phyloP scores from a whole-genome alignment of 139 green algal species.

The Auxenochlorella pyrenoidosa region DNA sequence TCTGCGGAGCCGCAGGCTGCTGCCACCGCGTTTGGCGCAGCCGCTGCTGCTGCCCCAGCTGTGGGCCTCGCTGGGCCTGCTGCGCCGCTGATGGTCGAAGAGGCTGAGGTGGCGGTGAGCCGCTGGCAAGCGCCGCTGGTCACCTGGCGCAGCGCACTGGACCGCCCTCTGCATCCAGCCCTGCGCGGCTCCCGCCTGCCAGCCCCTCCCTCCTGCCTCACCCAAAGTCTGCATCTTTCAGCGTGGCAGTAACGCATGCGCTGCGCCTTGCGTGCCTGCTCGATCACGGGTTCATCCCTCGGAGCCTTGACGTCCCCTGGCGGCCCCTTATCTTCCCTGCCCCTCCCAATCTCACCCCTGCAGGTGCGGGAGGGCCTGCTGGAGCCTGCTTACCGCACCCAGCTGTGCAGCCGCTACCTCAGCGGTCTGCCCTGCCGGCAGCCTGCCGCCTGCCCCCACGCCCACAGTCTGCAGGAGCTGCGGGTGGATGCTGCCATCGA shows the following conservation, averaged over 20 bases:
- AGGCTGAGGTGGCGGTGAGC: constrained; percentile 24
- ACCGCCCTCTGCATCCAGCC: no score
- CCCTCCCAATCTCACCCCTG: neutral
- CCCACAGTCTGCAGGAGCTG: constrained; percentile 3
- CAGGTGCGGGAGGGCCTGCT: constrained; percentile 14
- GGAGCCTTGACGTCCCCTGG: no score
- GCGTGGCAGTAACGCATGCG: no score
- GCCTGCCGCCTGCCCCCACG: neutral
- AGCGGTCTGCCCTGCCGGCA: neutral
- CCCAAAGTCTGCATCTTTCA: no score
- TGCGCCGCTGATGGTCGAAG: neutral
- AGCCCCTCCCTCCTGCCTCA: no score
- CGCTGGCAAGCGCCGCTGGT: no score
- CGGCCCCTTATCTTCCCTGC: neutral
- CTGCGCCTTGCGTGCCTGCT: neutral
- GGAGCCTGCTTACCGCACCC: neutral
- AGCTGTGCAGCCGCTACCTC: neutral
- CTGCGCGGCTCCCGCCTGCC: no score
- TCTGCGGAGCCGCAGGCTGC: neutral
- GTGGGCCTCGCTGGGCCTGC: neutral
- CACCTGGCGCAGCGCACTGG: no score
- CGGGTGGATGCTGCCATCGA: constrained; percentile 1
- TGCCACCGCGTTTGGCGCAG: neutral
- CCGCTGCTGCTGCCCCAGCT: neutral
- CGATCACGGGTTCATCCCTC: neutral